Evolutionary conservation across 306 rosid genomes (phyloP).

Genomic region (Clitoria ternatea): DNA sequence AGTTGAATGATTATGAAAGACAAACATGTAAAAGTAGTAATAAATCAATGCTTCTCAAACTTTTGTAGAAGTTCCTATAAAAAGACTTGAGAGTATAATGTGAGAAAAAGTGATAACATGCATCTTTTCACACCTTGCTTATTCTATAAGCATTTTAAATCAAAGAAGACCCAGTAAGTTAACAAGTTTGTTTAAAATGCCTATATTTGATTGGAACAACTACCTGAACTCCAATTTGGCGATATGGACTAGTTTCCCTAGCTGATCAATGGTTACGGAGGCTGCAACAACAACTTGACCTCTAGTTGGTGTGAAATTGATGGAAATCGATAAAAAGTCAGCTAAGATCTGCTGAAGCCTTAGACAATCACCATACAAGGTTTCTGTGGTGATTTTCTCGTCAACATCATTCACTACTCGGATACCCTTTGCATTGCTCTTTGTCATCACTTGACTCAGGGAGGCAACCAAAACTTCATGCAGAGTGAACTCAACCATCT

Average conservation of each 20-base stretch:
- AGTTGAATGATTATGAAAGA: too few species aligned
- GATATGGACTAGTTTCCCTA: slow-evolving; percentile 66
- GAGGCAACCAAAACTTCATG: slow-evolving; percentile 63
- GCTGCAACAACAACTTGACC: slow-evolving; percentile 56
- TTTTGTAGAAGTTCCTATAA: too few species aligned
- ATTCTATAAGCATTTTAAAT: background rate
- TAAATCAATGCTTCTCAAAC: too few species aligned
- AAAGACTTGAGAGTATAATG: too few species aligned
- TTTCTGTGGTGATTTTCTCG: slow-evolving; percentile 45
- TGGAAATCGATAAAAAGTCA: slow-evolving; percentile 57
- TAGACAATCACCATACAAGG: slow-evolving; percentile 59
- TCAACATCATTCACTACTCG: slow-evolving; percentile 44
- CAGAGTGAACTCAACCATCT: slow-evolving; percentile 71
- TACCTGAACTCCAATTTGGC: slow-evolving; percentile 72
- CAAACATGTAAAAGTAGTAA: too few species aligned
- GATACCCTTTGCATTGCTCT: slow-evolving; percentile 49
- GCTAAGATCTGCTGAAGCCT: slow-evolving; percentile 78
- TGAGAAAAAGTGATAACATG: background rate
- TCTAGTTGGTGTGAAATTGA: slow-evolving; percentile 50
- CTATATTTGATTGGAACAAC: background rate
- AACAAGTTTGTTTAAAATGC: background rate
- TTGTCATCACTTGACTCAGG: slow-evolving; percentile 57
- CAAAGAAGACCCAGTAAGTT: background rate
- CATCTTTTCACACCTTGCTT: background rate
- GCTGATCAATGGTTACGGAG: slow-evolving; percentile 47